Evolutionary conservation across 352 stramenopile species (phyloP).

Genomic region (Pythium folliculosum): DNA sequence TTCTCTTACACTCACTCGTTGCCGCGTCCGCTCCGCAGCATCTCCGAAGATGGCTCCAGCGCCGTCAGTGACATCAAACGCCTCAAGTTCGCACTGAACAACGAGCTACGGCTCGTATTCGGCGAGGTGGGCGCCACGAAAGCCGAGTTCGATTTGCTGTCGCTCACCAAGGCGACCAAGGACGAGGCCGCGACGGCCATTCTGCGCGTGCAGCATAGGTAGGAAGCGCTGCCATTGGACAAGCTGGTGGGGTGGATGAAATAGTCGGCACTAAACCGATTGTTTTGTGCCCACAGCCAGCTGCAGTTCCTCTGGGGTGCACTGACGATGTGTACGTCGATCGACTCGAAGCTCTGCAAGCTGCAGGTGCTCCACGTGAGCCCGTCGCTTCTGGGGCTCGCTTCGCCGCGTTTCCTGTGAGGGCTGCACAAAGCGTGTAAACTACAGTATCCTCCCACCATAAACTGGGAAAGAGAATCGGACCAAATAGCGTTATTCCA

Average conservation of each 20-base stretch:
- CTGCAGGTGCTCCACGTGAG: constrained; percentile 63
- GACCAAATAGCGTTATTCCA: background rate
- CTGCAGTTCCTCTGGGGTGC: constrained; percentile 63
- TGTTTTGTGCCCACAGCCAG: constrained; percentile 32
- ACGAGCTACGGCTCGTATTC: constrained; percentile 68
- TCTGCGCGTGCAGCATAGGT: constrained; percentile 62
- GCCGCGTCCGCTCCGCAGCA: constrained; percentile 27
- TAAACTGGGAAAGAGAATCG: background rate
- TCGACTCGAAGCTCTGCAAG: constrained; percentile 68
- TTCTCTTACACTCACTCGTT: background rate
- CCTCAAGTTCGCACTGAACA: constrained; percentile 75
- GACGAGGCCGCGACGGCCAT: constrained; percentile 56
- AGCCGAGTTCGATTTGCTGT: constrained; percentile 70
- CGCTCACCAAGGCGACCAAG: constrained; percentile 39
- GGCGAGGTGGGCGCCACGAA: constrained; percentile 60
- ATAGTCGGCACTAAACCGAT: background rate
- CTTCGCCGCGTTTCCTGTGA: constrained; percentile 55
- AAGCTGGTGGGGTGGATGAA: background rate
- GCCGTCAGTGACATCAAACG: constrained; percentile 55
- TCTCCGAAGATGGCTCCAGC: constrained; percentile 48
- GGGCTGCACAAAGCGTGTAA: background rate
- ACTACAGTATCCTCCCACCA: background rate
- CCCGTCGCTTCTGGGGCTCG: constrained; percentile 68
- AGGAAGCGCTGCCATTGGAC: background rate
- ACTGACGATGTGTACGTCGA: constrained; percentile 71